Percentiles rank a stretch among this genome's conserved stretches.
phyloP scores from a whole-genome alignment of 192 early-diverging fungal genomes.

The Backusella luteola region DNA sequence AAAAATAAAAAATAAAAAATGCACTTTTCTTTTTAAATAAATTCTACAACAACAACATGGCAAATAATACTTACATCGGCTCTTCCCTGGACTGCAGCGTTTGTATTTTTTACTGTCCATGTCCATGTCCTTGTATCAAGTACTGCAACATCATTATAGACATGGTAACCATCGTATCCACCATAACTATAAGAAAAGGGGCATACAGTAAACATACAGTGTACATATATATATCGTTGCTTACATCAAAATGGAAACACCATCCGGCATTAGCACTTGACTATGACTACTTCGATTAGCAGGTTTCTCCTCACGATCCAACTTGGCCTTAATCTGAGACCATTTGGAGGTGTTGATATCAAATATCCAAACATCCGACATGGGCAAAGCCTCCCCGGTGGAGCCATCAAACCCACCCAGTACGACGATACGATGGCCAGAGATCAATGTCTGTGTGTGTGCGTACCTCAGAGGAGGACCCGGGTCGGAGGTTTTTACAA shows the following conservation, averaged over 20 bases:
- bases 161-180: conserved; percentile 36
- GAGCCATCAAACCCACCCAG: conserved; percentile 34
- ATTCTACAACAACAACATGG: background rate
- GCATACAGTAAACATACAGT: background rate
- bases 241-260: conserved; percentile 34
- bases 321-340: conserved; percentile 18
- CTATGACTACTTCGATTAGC: conserved; percentile 30
- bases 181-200: conserved; percentile 20
- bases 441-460: conserved; percentile 27
- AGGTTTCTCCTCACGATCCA: conserved; percentile 22
- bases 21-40: background rate
- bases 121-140: conserved; percentile 33
- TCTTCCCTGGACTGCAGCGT: conserved; percentile 33
- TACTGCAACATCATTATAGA: conserved; percentile 34
- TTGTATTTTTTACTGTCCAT: conserved; percentile 36
- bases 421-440: conserved; percentile 16
- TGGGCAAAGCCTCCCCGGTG: conserved; percentile 19
- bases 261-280: conserved; percentile 30
- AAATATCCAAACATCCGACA: conserved; percentile 32
- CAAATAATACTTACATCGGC: conserved; percentile 32
- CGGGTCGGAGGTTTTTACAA: background rate
- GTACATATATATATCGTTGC: background rate
- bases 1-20: background rate
- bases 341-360: conserved; percentile 18
- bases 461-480: conserved; percentile 21